Evolutionary conservation across 176 grass and related monocot genomes (phyloP).

Genomic region (Avena eriantha): DNA sequence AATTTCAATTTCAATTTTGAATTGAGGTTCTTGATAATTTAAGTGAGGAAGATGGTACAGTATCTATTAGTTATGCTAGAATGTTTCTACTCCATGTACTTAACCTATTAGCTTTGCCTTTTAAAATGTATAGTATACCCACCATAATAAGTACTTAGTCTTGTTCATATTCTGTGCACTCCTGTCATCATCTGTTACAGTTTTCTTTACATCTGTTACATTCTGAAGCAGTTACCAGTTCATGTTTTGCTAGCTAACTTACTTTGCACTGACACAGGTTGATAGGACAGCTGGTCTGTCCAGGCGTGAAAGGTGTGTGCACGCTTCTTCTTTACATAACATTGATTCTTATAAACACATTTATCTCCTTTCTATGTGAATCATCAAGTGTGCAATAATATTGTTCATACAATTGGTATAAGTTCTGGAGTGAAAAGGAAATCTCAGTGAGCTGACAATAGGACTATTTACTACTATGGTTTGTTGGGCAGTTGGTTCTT

Average conservation of each 20-base stretch:
- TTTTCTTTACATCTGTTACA: neutral
- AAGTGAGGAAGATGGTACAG: neutral
- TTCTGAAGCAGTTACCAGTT: neutral
- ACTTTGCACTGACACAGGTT: constrained; percentile 48
- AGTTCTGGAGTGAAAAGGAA: neutral
- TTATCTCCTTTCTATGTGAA: neutral
- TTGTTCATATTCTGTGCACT: neutral
- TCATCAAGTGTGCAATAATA: neutral
- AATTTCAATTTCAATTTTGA: neutral
- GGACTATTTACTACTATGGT: neutral
- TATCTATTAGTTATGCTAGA: constrained; percentile 11
- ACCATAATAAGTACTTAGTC: neutral
- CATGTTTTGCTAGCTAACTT: constrained; percentile 21
- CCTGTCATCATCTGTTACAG: neutral
- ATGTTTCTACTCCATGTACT: neutral
- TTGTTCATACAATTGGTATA: neutral
- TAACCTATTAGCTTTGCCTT: constrained; percentile 2
- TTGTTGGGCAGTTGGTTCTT: neutral
- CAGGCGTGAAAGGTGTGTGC: constrained; percentile 81
- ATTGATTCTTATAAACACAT: neutral
- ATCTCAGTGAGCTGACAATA: neutral
- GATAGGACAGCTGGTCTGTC: constrained; percentile 74
- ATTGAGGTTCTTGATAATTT: neutral
- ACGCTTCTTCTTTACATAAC: neutral
- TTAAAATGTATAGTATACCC: neutral